Conservation (phyloP, 2,329 filamentous ascomycete species). For the Davidsoniella virescens region DNA sequence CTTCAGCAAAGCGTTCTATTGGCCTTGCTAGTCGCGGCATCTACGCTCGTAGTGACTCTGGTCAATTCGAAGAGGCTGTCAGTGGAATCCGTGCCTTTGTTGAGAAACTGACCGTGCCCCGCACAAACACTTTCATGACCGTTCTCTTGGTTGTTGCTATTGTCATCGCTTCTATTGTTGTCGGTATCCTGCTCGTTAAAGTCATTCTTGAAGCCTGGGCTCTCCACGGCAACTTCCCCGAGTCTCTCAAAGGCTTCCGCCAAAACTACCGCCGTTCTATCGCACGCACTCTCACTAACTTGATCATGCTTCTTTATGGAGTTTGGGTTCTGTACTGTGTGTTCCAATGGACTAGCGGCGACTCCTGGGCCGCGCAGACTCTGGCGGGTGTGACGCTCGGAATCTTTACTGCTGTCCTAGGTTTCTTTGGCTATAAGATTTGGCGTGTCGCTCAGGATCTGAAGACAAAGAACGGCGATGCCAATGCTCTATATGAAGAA, state of each 20-base stretch:
- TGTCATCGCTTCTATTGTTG: conserved; percentile 65
- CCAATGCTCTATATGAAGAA: conserved; percentile 62
- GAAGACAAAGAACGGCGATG: conserved; percentile 60
- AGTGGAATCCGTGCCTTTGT: conserved; percentile 67
- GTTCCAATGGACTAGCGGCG: conserved; percentile 84
- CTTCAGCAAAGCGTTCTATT: conserved; percentile 29
- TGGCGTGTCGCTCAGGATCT: conserved; percentile 58
- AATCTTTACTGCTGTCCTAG: conserved; percentile 66
- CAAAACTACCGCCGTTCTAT: conserved; percentile 94
- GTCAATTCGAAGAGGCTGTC: conserved; percentile 35
- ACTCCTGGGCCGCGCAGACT: conserved; percentile 81
- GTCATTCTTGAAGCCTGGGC: conserved; percentile 83
- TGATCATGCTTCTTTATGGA: conserved; percentile 84
- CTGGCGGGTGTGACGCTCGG: conserved; percentile 69
- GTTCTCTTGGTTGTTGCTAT: conserved; percentile 79
- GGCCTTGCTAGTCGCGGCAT: conserved; percentile 16
- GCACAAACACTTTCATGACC: conserved; percentile 91
- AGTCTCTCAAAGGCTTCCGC: conserved; percentile 66
- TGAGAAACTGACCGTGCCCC: conserved; percentile 71
- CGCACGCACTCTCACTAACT: conserved; percentile 70
- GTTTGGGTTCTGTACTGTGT: conserved; percentile 93
- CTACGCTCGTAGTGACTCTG: conserved; percentile 15
- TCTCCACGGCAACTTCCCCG: conserved; percentile 73
- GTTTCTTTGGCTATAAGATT: conserved; percentile 73
- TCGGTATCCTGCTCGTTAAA: conserved; percentile 79